Base-by-base conservation (phyloP, 129 eudicot species). In the Oenanthe sinensis region DNA sequence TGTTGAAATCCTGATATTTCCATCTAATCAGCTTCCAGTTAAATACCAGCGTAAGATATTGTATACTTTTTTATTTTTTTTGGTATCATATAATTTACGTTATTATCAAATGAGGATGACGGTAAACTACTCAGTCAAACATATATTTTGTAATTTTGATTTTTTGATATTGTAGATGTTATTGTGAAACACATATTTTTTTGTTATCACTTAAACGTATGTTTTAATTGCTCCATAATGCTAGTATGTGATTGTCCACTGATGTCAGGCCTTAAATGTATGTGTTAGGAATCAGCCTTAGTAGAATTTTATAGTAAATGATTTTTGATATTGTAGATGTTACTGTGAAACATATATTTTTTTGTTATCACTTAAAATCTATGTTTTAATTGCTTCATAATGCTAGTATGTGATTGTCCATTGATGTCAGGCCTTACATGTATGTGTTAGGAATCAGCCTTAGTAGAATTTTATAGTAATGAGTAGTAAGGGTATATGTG, bases 1-100 rank as follows among this genome's bases (percentile, higher is more conserved):
- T 50, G 87, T 90, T 69, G 99, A 95, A 78, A 97, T 95, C 80
- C 81, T 95, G 77, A 90, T 95, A 87, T 92, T 92, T 82, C 96
- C 97, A 63, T 95, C 99, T 22, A 95, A 85, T 70, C 96, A 84
- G 81, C 97, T 95, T 81, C 96, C 97, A 62, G 86, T 88, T 74
- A 87, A 86, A 75, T 85, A 88, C 78, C 90, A 90, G 83, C 91
- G 99, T 95, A 90, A 88, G 97, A 75, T 9, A 36, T 72, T 5
- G 22, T 16, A 8, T 39, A 1, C 9, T 11, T 39, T 39, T 39
- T 39, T 33, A 33, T 39, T 24, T 20, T 22, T 16, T 48, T 50
- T 50, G 22, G 19, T 50, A 50, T 50, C 16, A 8, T 16, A 50
- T 49, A 16, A 49, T 50, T 17, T 67, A 30, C 37, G 16, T 67